Base-by-base conservation (phyloP, 164 flowering plant genomes). In the Vitis labrusca region DNA sequence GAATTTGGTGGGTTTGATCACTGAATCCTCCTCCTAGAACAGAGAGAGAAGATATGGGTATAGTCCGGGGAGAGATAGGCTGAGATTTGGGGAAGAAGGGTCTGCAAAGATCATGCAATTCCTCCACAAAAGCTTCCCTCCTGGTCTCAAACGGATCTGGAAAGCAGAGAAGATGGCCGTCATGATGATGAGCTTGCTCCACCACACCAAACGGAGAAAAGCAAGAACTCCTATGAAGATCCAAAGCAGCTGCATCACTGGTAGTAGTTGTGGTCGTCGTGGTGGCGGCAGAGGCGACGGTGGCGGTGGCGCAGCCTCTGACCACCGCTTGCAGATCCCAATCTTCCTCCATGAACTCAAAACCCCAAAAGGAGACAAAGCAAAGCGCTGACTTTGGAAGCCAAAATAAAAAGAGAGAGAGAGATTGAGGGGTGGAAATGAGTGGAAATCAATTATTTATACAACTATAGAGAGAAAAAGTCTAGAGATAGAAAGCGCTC, bases 241-340 rank as follows among this genome's bases (percentile, higher is more conserved):
- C 8, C 9, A 52, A 64, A 71, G 59, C 70, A 10, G 67, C 58
- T 63, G n/a, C 32, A 3, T 5, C 51, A 7, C 78, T 10, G 53
- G 72, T 16, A 10, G 71, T 4, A 50, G 78, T 8, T 15, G 76
- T 58, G 57, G 74, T 10, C 58, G 71, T 10, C 60, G 73, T 15
- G 74, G 84, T 9, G 56, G 69, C 9, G 44, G 79, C 9, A 30
- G 83, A 3, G 65, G 80, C 44, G 62, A 76, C 9, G 50, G 75
- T 10, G 57, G 68, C 3, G 76, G 83, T 27, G 81, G 76, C 37
- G 80, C 86, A 95, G 72, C 99, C 85, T 70, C 97, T 85, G 78
- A 95, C 99, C 73, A 95, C 97, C 19, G 99, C 99, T 37, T 88
- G 91, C 15, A 95, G 88, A 82, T 88, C 99, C 99, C 99, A 95